phyloP scores from a whole-genome alignment of 2,329 filamentous ascomycete genomes.

The Plectosphaerella sp. region DNA sequence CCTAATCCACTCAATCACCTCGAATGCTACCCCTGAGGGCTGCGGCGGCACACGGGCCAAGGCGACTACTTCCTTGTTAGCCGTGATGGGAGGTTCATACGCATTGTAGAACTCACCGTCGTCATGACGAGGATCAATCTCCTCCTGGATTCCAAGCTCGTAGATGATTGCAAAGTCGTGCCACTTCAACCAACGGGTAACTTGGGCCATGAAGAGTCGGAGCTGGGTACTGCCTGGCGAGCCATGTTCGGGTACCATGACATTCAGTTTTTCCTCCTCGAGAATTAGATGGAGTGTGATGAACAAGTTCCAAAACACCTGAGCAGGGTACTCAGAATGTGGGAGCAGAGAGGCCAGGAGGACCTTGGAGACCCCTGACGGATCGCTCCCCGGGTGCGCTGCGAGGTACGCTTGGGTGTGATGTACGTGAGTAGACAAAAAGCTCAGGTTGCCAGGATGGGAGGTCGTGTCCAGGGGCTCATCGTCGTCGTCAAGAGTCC shows the following conservation, averaged over 20 bases:
- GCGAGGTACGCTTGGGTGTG: slow-evolving; percentile 63
- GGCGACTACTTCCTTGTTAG: neutral
- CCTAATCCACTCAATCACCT: slow-evolving; percentile 50
- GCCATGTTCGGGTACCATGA: slow-evolving; percentile 40
- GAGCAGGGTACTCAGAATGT: neutral
- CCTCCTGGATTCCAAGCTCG: slow-evolving; percentile 48
- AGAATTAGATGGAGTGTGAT: slow-evolving; percentile 79
- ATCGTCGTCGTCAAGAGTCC: slow-evolving; percentile 58
- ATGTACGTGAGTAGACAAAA: slow-evolving; percentile 47
- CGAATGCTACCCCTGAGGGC: slow-evolving; percentile 23
- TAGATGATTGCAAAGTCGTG: slow-evolving; percentile 41
- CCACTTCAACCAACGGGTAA: slow-evolving; percentile 81
- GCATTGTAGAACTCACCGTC: slow-evolving; percentile 25
- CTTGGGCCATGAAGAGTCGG: slow-evolving; percentile 72
- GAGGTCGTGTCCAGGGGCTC: slow-evolving; percentile 23
- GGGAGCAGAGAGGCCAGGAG: neutral
- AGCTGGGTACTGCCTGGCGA: slow-evolving; percentile 47
- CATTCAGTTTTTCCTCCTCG: slow-evolving; percentile 83
- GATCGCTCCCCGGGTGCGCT: neutral
- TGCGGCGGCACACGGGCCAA: slow-evolving; percentile 15
- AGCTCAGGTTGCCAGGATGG: slow-evolving; percentile 21
- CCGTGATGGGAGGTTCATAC: slow-evolving; percentile 6
- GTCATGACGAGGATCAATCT: slow-evolving; percentile 33
- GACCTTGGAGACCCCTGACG: neutral
- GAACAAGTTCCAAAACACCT: slow-evolving; percentile 55